Percentiles rank a stretch among this genome's conserved stretches.
These are phyloP conservation scores for Dryas octopetala DNA, from an alignment of 306 rosid species.

Conservation along the genomic window DNA sequence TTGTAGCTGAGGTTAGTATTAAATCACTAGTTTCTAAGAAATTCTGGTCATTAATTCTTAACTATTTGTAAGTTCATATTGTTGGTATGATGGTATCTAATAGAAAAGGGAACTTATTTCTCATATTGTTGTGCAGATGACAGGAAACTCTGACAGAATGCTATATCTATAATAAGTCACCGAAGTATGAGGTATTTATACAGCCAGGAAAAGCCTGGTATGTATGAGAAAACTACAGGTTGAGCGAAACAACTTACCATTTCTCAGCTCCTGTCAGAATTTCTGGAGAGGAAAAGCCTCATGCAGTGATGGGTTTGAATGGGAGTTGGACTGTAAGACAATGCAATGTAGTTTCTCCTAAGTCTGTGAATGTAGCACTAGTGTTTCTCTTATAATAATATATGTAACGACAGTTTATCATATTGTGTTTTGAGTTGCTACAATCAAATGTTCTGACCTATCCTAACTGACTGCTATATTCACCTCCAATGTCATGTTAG, in stretches of 20 bases:
- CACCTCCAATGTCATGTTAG: not conserved
- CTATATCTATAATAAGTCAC: not conserved
- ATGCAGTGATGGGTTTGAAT: not conserved
- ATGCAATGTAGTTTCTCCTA: not conserved
- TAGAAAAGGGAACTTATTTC: not conserved
- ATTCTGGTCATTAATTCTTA: not conserved
- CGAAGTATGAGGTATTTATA: not conserved
- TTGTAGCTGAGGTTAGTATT: conserved; percentile 55
- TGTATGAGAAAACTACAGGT: not conserved
- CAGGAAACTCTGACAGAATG: not conserved
- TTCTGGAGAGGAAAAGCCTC: conserved; percentile 5
- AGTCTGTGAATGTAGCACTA: not conserved
- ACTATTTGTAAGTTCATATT: not conserved
- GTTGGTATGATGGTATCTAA: too few species aligned
- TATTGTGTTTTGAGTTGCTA: not conserved
- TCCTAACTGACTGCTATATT: not conserved
- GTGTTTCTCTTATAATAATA: not conserved
- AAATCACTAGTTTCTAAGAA: not conserved
- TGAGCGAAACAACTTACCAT: not conserved
- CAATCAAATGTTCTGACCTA: not conserved
- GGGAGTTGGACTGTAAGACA: not conserved
- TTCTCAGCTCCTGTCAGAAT: not conserved
- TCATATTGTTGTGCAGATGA: not conserved
- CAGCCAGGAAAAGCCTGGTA: too few species aligned
- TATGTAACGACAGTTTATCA: not conserved